Evolutionary conservation across 805 yeast genomes (phyloP).

Genomic region (Tanozyma kutaoensis): DNA sequence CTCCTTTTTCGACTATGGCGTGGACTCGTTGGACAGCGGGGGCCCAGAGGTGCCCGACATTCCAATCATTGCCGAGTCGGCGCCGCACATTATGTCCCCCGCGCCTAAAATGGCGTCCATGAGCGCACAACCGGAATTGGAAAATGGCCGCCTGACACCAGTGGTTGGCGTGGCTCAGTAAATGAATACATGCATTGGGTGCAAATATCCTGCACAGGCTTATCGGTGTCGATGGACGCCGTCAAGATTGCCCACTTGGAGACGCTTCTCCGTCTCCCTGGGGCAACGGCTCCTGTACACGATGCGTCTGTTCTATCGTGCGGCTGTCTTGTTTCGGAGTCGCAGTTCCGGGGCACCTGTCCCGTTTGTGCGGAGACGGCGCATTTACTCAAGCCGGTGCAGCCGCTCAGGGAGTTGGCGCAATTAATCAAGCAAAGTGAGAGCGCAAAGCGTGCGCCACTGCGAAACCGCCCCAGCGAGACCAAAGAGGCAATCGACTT

Average conservation of each 20-base stretch:
- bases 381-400: slow-evolving; percentile 12
- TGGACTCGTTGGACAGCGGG: no score
- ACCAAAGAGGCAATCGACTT: slow-evolving; percentile 15
- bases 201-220: no score
- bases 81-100: no score
- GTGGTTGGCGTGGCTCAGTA: no score
- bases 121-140: no score
- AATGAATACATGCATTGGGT: no score
- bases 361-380: slow-evolving; percentile 9
- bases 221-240: slow-evolving; percentile 4
- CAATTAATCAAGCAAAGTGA: not conserved
- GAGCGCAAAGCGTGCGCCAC: not conserved
- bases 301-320: slow-evolving; percentile 26
- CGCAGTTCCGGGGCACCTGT: slow-evolving; percentile 12
- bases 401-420: slow-evolving; percentile 16
- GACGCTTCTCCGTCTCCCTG: slow-evolving; percentile 12
- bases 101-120: no score
- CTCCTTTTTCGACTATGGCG: slow-evolving; percentile 29
- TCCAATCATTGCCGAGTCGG: no score
- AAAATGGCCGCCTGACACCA: no score
- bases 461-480: slow-evolving; percentile 1
- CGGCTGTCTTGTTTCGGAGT: slow-evolving; percentile 27
- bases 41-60: no score
- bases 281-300: slow-evolving; percentile 6
- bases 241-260: slow-evolving; percentile 11